These are phyloP conservation scores for Phragmites australis DNA, from an alignment of 176 grass and related monocot genomes.

Conservation along the genomic window DNA sequence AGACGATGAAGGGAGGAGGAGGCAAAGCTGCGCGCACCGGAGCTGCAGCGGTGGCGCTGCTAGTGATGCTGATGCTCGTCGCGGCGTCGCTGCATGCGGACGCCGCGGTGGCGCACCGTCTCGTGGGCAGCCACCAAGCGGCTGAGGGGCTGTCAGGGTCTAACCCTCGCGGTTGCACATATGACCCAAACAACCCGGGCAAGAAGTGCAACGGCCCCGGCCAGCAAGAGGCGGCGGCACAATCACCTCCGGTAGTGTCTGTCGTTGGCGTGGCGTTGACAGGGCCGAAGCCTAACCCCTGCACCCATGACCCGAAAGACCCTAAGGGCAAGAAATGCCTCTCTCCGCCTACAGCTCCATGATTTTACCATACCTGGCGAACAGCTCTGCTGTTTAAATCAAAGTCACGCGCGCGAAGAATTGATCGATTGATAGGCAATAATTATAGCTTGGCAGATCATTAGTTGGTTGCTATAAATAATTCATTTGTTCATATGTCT, in stretches of 20 bases:
- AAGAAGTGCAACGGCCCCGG: background rate
- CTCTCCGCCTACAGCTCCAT: background rate
- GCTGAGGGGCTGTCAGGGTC: background rate
- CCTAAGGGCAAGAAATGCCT: background rate
- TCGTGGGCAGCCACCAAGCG: no score
- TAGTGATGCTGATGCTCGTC: background rate
- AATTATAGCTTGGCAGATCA: no score
- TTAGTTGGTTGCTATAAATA: no score
- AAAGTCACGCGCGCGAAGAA: no score
- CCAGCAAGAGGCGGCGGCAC: background rate
- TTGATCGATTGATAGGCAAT: no score
- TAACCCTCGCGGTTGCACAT: background rate
- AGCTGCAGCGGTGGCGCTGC: background rate
- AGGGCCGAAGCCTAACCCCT: background rate
- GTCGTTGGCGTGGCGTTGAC: background rate
- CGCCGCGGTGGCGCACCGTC: background rate
- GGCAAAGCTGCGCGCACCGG: background rate
- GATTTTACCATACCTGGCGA: background rate
- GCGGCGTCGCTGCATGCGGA: background rate
- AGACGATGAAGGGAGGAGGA: background rate
- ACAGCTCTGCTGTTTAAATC: background rate
- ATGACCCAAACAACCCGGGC: background rate
- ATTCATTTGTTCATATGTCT: no score
- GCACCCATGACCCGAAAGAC: background rate
- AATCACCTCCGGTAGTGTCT: background rate